Evolutionary conservation across 192 early-diverging fungal genomes (phyloP).

Genomic region (Diversispora epigaea): DNA sequence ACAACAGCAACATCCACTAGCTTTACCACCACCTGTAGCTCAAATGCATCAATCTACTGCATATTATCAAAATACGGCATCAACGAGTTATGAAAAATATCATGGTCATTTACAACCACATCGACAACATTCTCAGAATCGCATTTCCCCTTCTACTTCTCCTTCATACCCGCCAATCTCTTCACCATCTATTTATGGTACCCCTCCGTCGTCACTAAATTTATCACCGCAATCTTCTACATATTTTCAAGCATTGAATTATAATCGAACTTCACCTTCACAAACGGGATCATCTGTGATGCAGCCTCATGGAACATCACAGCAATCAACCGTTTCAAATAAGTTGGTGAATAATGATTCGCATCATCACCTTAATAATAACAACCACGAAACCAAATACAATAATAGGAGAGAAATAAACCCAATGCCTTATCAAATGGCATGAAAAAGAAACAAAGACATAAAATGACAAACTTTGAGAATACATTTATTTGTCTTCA

Average conservation of each 20-base stretch:
- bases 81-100: constrained; percentile 3
- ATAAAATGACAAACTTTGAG: no score
- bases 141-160: constrained; percentile 21
- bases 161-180: constrained; percentile 11
- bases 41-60: not conserved
- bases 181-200: not conserved
- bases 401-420: constrained; percentile 20
- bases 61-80: constrained; percentile 2
- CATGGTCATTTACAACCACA: not conserved
- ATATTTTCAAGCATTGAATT: not conserved
- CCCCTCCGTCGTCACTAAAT: not conserved
- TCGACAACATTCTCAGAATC: not conserved
- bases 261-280: not conserved
- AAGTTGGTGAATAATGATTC: not conserved
- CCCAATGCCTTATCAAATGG: constrained; percentile 1
- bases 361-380: constrained; percentile 10
- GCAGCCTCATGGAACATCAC: no score
- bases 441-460: not conserved
- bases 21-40: not conserved
- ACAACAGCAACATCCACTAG: not conserved
- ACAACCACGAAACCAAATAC: not conserved
- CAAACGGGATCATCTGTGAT: not conserved
- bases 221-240: not conserved
- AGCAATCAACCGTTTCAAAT: not conserved
- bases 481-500: no score